Base-by-base conservation (phyloP, 805 yeast species). In the Cyberlindnera suaveolens region DNA sequence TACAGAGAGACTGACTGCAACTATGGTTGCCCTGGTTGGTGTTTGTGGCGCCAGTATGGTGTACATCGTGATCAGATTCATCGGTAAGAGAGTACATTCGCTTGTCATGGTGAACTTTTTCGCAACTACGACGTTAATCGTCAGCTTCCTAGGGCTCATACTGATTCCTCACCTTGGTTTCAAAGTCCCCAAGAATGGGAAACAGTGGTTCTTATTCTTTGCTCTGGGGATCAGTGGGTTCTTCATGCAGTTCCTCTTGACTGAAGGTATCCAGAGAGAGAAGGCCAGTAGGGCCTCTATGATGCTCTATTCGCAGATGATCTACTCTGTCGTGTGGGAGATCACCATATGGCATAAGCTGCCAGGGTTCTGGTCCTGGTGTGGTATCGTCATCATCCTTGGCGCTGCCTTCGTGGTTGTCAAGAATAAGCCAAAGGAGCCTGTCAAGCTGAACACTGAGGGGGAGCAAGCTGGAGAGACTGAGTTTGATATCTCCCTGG, bases 261-360 rank as follows among this genome's bases (percentile, higher is more conserved):
- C 96, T 0, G 78, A 86, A 8, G 96, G 96, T 1, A 74, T 89
- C 40, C 95, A 87, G 60, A 69, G 86, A 42, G 96, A 85, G 49
- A 73, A 71, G 46, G 95, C 96, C 0, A 79, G 88, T 4, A 72
- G 85, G 44, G 86, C 89, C 0, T 72, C 90, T 11, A 71, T 85
- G 47, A 80, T 87, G 78, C 66, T 75, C 2, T 90, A 90, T 59
- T 72, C 89, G 2, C 86, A 82, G 56, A 73, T 89, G 71, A 65
- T 89, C 2, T 87, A 82, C 64, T 91, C 96, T 0, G 65, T 87
- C 15, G 45, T 84, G 29, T 81, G 90, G 78, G 96, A 89, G 58
- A 65, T 77, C 31, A 36, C 78, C 1, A 65, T 88, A 26, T 90
- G 87, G 81, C 71, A 77, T 47, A 88, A 82, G 58, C 60, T 79